Evolutionary conservation across 202 grass and related monocot species (phyloP), one percentile per base, ranked within the genome.

Genomic region (Setaria viridis): DNA sequence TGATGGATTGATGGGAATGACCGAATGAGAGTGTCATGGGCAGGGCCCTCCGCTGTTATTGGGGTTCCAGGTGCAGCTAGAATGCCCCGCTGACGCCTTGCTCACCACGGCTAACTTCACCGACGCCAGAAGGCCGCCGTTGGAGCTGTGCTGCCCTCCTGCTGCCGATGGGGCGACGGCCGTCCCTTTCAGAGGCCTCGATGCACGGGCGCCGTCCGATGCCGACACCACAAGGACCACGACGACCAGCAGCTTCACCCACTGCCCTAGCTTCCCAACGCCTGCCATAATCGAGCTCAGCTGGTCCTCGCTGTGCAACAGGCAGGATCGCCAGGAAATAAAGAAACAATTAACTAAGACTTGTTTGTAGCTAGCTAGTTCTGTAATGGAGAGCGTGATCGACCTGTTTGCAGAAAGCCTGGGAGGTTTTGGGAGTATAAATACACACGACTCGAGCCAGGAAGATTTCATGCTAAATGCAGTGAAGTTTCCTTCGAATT

Each of bases 41-140:
- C 79, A 82, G 13, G 3, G 42, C 42, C 32, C 0, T 62, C 79
- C 79, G 19, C 8, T 6, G 19, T 0, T 82, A 65, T 88, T 88
- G 0, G 21, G 86, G 20, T 83, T 11, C 33, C 11, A 29, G 46
- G 80, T 88, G 74, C 80, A 88, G 46, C 86, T 55, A 54, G 80
- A 88, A 62, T n/a, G 46, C 16, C 47, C 67, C 0, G 86, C 66
- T 4, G 34, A 56, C 65, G 46, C 20, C 6, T 12, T 80, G 48
- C 58, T 74, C 47, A 56, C 76, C 43, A 68, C 42, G 6, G n/a
- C 79, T 14, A 42, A 39, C 39, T 32, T 76, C 45, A 42, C 25
- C 3, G 59, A 50, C 54, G 46, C 62, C 62, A 6, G 0, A 4
- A 70, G 10, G 53, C 6, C 21, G 42, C 6, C 25, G n/a, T 15